Evolutionary conservation across 306 rosid genomes (phyloP), one percentile per base, ranked within the genome.

Genomic region (Erythrophleum fordii): DNA sequence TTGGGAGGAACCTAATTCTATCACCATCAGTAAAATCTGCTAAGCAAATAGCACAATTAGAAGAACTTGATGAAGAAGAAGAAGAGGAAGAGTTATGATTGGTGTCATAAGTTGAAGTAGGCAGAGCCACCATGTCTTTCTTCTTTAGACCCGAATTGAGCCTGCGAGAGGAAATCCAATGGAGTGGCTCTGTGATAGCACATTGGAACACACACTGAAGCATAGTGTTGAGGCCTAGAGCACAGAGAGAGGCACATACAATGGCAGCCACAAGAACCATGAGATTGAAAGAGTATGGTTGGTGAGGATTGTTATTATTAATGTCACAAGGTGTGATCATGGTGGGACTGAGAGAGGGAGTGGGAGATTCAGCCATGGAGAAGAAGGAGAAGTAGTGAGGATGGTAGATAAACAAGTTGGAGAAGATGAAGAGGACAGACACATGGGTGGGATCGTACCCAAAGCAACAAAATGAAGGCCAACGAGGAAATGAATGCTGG

Each of bases 191-290:
- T 0, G 83, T 88, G 8, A 91, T 48, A 66, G 88, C 91, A 12
- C 97, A 93, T 82, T 78, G 91, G 79, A 93, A 80, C 14, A 88
- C 89, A 35, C 97, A 93, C 49, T 77, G 85, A 25, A 91, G 68
- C 90, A 80, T 93, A 29, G 94, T 84, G 69, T 91, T 90, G 17
- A 93, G 91, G 58, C 97, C 97, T 2, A 93, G 92, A 34, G 93
- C 91, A 23, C 97, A 93, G 1, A 93, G 80, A 17, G 90, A 75
- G 17, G 93, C 94, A 53, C 94, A 93, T 0, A 90, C 42, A 8
- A 91, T 76, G 34, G 93, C 97, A 14, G 91, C 97, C 62, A 87
- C 28, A 1, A 91, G 18, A 48, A 93, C 80, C 86, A 87, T 73
- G 56, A 72, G 17, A 52, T 82, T 84, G 31, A 85, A 8, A 17